phyloP scores from a whole-genome alignment of 306 rosid species.

The Canavalia ensiformis region DNA sequence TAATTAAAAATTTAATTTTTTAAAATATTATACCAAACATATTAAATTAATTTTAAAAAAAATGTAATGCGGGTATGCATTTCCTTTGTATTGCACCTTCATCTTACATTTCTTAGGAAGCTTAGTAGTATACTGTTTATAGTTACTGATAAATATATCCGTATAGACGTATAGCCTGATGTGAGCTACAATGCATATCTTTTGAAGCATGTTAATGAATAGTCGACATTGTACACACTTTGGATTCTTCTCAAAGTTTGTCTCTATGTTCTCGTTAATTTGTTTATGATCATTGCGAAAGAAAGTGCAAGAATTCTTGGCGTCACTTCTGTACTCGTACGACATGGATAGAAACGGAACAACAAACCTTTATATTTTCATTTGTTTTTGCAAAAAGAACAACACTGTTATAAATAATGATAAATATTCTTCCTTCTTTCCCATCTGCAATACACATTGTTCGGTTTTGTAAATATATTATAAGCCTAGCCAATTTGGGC shows the following conservation, averaged over 20 bases:
- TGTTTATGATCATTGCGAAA: background rate
- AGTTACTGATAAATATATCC: background rate
- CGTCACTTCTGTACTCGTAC: background rate
- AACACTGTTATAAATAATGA: background rate
- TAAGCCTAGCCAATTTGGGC: too few relatives aligned
- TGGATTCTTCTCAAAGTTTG: slow-evolving; percentile 8
- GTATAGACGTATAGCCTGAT: background rate
- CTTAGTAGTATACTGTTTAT: background rate
- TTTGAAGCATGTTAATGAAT: slow-evolving; percentile 19
- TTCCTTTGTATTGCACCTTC: too few relatives aligned
- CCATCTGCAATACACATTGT: too few relatives aligned
- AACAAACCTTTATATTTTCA: background rate
- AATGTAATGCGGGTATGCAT: too few relatives aligned
- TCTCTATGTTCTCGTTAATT: background rate
- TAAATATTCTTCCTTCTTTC: too few relatives aligned
- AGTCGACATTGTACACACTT: slow-evolving; percentile 1
- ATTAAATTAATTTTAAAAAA: too few relatives aligned
- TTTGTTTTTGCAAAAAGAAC: background rate
- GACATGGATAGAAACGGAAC: background rate
- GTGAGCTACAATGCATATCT: background rate
- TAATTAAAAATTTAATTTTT: too few relatives aligned
- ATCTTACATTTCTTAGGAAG: too few relatives aligned
- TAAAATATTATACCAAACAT: too few relatives aligned
- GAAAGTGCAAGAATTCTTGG: background rate
- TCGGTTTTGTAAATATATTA: too few relatives aligned